Percentiles rank a stretch among this genome's conserved stretches.
Conservation (phyloP, 2,329 filamentous ascomycete species). For the Fonsecaea monophora region DNA sequence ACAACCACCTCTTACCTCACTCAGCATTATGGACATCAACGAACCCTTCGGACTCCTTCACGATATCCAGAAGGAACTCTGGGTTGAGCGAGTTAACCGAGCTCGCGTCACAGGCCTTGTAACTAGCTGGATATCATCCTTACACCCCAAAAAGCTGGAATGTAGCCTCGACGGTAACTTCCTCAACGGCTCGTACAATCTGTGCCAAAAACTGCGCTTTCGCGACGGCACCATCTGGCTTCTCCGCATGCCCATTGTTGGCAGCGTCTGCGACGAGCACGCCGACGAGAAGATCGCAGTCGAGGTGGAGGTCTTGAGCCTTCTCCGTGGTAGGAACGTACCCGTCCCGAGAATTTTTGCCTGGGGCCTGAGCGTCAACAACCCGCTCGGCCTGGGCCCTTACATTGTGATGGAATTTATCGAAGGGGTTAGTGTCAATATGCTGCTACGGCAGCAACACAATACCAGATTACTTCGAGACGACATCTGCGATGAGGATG, state of each 20-base stretch:
- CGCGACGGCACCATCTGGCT: conserved; percentile 42
- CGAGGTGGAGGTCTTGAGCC: conserved; percentile 42
- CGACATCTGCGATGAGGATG: conserved; percentile 16
- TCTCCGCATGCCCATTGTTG: conserved; percentile 44
- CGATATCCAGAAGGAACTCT: no score
- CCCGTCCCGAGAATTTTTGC: conserved; percentile 10
- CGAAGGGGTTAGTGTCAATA: conserved; percentile 19
- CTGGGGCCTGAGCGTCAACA: conserved; percentile 14
- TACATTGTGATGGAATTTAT: conserved; percentile 20
- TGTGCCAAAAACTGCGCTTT: conserved; percentile 46
- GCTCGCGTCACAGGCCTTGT: background rate
- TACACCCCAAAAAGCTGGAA: conserved; percentile 45
- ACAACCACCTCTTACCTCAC: no score
- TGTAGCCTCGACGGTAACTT: conserved; percentile 45
- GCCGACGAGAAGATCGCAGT: conserved; percentile 45
- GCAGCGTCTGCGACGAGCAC: conserved; percentile 42
- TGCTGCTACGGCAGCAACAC: conserved; percentile 15
- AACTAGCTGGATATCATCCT: conserved; percentile 45
- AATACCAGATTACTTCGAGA: conserved; percentile 15
- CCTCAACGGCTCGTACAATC: conserved; percentile 46
- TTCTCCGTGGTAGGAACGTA: conserved; percentile 37
- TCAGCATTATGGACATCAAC: no score
- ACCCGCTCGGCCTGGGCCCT: conserved; percentile 18
- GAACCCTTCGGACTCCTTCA: no score
- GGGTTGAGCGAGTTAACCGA: no score